Base-by-base conservation (phyloP, 805 yeast species). In the Candida ponderosae region DNA sequence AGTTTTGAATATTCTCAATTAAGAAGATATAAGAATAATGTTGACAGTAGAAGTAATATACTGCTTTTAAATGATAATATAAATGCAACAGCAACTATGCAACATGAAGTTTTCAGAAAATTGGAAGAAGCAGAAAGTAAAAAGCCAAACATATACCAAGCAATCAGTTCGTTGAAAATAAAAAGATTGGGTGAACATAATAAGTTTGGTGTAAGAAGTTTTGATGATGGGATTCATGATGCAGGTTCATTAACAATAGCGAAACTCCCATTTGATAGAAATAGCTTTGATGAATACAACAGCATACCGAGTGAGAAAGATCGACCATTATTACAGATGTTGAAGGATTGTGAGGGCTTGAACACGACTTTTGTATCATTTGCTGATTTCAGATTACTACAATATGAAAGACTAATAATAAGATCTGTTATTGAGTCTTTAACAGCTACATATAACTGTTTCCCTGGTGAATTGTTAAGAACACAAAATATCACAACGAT, bases 401-500 rank as follows among this genome's bases (percentile, higher is more conserved):
- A 81, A 55, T 63, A 73, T 46, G 81, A 79, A 45, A 79, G 81
- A 53, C 64, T 86, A 40, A 66, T 79, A 24, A 73, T 79, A 10
- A 84, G 83, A 48, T 68, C 81, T 8, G 79, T 81, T 46, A 72
- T 84, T 42, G 84, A 85, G 41, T 79, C 93, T 0, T 55, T 80
- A 18, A 76, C 88, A 0, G 76, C 88, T 0, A 46, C 84, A 11
- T 58, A 76, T 32, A 79, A 79, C 51, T 79, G 86, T 48, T 48
- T 63, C 17, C 83, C 83, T 47, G 87, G 85, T 15, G 79, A 76
- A 29, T 55, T 85, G 16, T 58, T 68, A n/a, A 50, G 59, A 15
- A 61, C 72, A 26, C 52, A 57, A 4, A 51, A 64, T 7, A 51
- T 63, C 3, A 38, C 53, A 10, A 43, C 46, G 2, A 46, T 74